These are phyloP conservation scores for Litchi chinensis DNA, from an alignment of 345 rosid species.

Conservation along the genomic window DNA sequence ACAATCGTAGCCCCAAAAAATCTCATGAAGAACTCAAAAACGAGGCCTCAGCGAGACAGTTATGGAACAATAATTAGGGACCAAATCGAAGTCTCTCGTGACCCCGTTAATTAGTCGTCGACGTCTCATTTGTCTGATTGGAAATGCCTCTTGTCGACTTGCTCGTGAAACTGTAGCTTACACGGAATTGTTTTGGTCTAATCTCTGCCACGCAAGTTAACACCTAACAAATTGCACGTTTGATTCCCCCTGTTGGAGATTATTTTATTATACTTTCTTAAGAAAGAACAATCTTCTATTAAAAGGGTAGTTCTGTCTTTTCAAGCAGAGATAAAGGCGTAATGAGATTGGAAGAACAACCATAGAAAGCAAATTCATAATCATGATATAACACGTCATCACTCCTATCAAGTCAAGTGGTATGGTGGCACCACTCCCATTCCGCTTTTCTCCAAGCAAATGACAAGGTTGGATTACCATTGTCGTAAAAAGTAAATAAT, in stretches of 20 bases:
- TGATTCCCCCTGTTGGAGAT: background rate
- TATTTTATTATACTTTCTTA: too few relatives aligned
- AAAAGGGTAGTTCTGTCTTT: background rate
- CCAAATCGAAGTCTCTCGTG: constrained; percentile 2
- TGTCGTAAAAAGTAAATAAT: too few relatives aligned
- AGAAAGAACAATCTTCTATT: too few relatives aligned
- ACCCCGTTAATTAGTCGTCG: constrained; percentile 2
- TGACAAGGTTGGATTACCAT: too few relatives aligned
- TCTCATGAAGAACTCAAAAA: background rate
- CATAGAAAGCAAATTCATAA: background rate
- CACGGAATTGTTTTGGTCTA: background rate
- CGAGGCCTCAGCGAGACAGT: background rate
- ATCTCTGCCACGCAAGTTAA: background rate
- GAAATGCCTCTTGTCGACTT: background rate
- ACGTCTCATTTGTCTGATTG: too few relatives aligned
- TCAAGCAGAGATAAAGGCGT: background rate
- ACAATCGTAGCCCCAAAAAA: background rate
- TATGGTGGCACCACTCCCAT: too few relatives aligned
- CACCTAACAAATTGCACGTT: background rate
- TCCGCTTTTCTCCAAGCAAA: too few relatives aligned
- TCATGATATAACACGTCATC: background rate
- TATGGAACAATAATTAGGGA: background rate
- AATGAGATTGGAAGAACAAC: background rate
- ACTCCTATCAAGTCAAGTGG: too few relatives aligned
- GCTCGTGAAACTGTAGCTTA: constrained; percentile 23